These are phyloP conservation scores for Beauveria caledonica DNA, from an alignment of 2,329 filamentous ascomycete genomes.

Conservation along the genomic window DNA sequence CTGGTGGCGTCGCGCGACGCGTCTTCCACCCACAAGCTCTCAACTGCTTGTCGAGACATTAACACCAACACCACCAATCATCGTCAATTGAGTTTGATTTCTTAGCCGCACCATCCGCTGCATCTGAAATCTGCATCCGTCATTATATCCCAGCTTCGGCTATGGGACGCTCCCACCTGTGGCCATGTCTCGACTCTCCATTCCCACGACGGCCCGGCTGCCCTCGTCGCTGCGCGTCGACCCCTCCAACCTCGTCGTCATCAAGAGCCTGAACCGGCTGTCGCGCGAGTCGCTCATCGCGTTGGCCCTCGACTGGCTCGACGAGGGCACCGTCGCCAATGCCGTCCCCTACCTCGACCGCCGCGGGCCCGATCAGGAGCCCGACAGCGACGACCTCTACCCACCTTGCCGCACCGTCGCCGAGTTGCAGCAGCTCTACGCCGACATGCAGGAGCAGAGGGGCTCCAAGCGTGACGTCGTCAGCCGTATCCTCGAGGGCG, in stretches of 20 bases:
- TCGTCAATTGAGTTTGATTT: background rate
- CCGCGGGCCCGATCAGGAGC: slow-evolving; percentile 36
- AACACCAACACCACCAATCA: background rate
- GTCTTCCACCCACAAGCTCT: background rate
- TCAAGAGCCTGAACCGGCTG: slow-evolving; percentile 60
- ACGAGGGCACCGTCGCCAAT: slow-evolving; percentile 55
- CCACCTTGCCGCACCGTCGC: slow-evolving; percentile 56
- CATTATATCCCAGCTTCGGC: background rate
- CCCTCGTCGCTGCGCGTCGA: slow-evolving; percentile 63
- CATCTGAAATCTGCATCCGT: background rate
- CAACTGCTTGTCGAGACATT: background rate
- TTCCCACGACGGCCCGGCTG: slow-evolving; percentile 64
- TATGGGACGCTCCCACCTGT: background rate
- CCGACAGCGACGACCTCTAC: slow-evolving; percentile 59
- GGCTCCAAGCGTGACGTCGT: slow-evolving; percentile 56
- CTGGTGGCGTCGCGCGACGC: background rate
- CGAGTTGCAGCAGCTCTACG: slow-evolving; percentile 59
- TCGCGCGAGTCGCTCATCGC: slow-evolving; percentile 64
- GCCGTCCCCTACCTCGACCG: slow-evolving; percentile 27
- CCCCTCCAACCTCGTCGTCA: slow-evolving; percentile 53
- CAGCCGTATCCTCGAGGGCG: slow-evolving; percentile 57
- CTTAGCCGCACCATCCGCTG: background rate
- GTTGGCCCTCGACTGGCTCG: slow-evolving; percentile 70
- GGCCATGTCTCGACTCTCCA: slow-evolving; percentile 48
- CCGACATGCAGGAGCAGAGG: slow-evolving; percentile 49